These are phyloP conservation scores for Ordospora colligata DNA, from an alignment of 371 early-diverging fungal genomes.

Conservation along the genomic window DNA sequence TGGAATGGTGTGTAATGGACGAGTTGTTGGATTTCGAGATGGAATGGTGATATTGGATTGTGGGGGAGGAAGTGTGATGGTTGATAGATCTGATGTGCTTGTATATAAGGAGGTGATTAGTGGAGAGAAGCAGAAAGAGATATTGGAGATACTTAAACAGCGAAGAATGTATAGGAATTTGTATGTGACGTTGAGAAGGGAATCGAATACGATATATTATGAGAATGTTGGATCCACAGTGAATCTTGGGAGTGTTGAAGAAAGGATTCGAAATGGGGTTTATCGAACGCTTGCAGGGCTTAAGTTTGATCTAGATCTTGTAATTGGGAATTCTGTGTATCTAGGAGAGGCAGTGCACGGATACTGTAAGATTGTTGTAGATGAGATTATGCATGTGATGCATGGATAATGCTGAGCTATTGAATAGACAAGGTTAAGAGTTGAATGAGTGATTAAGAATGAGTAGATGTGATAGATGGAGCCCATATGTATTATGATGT, in stretches of 20 bases:
- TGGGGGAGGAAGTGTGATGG: constrained; percentile 2
- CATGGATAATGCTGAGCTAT: background rate
- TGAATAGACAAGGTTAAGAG: background rate
- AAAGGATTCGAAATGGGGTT: background rate
- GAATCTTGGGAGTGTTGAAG: background rate
- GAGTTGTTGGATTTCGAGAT: background rate
- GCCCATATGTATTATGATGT: constrained; percentile 24
- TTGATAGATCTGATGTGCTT: constrained; percentile 8
- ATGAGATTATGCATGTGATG: background rate
- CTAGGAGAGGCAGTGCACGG: background rate
- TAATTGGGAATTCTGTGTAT: background rate
- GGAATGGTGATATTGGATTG: background rate
- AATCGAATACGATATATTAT: constrained; percentile 1
- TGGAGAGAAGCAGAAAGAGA: background rate
- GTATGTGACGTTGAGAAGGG: constrained; percentile 1
- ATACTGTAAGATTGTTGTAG: background rate
- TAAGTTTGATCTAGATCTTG: background rate
- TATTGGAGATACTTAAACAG: background rate
- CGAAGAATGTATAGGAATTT: background rate
- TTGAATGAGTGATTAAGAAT: background rate
- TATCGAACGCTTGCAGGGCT: background rate
- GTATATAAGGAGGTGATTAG: background rate
- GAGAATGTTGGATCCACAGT: constrained; percentile 1
- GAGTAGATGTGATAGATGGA: background rate
- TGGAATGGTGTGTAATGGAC: background rate